Conservation (phyloP, 805 yeast species). For the Starmerella kuoi region DNA sequence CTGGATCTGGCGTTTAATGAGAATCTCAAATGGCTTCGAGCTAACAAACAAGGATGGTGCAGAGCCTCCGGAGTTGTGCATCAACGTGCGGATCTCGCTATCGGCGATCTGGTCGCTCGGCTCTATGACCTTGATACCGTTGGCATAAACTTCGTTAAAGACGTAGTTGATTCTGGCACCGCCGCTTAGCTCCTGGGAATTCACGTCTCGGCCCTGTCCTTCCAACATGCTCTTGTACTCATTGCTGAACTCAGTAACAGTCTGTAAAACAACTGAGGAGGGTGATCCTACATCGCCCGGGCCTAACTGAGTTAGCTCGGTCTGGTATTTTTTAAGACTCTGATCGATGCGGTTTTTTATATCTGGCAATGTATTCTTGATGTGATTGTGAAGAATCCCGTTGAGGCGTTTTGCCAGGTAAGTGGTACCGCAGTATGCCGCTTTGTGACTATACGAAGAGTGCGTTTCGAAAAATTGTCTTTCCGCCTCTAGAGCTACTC, state of each 20-base stretch:
- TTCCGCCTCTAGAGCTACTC: slow-evolving; percentile 78
- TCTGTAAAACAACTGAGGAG: slow-evolving; percentile 74
- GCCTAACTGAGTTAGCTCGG: slow-evolving; percentile 64
- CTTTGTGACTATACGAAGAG: slow-evolving; percentile 77
- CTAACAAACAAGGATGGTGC: slow-evolving; percentile 94
- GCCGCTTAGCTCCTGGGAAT: slow-evolving; percentile 84
- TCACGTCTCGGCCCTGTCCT: slow-evolving; percentile 86
- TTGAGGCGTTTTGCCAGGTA: slow-evolving; percentile 87
- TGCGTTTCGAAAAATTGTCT: slow-evolving; percentile 71
- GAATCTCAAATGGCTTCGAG: slow-evolving; percentile 90
- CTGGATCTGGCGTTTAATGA: slow-evolving; percentile 81
- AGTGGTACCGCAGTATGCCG: slow-evolving; percentile 94
- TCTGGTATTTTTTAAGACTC: slow-evolving; percentile 72
- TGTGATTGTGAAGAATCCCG: slow-evolving; percentile 79
- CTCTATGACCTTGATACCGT: slow-evolving; percentile 82
- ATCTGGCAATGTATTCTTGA: slow-evolving; percentile 79
- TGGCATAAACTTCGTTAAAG: slow-evolving; percentile 90
- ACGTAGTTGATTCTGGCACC: slow-evolving; percentile 97
- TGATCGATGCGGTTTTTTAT: slow-evolving; percentile 82
- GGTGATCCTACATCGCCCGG: slow-evolving; percentile 74
- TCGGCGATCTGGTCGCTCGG: slow-evolving; percentile 95
- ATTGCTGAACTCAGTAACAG: slow-evolving; percentile 87
- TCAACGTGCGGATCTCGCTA: slow-evolving; percentile 87
- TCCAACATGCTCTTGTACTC: slow-evolving; percentile 84
- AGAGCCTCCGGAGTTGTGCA: slow-evolving; percentile 94